Evolutionary conservation across 2,329 filamentous ascomycete genomes (phyloP).

Genomic region (Aureobasidium sp.): DNA sequence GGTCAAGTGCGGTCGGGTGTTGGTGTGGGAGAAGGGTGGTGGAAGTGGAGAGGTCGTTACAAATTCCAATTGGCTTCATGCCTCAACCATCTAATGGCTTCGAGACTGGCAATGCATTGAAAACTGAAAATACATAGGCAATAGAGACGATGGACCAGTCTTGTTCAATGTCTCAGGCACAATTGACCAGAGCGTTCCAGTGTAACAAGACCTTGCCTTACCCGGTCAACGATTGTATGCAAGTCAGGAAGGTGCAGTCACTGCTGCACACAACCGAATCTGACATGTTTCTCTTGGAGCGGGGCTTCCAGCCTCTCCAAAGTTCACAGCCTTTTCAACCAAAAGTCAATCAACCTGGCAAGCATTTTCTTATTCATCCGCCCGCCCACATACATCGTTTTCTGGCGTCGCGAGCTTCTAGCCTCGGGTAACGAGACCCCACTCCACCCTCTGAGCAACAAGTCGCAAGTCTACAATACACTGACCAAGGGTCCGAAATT

Average conservation of each 20-base stretch:
- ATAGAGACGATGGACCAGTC: slow-evolving; percentile 7
- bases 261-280: background rate
- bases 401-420: background rate
- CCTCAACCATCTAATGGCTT: slow-evolving; percentile 8
- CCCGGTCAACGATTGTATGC: background rate
- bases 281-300: background rate
- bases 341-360: background rate
- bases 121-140: background rate
- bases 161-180: slow-evolving; percentile 3
- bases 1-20: background rate
- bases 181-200: slow-evolving; percentile 1
- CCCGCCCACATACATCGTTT: background rate
- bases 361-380: background rate
- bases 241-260: background rate
- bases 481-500: background rate
- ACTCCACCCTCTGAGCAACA: background rate
- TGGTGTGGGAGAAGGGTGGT: background rate
- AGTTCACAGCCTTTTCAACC: background rate
- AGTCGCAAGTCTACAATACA: background rate
- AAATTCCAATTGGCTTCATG: slow-evolving; percentile 13
- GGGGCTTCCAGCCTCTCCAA: background rate
- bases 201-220: slow-evolving; percentile 2
- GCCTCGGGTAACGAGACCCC: background rate
- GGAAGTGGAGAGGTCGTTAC: slow-evolving; percentile 4
- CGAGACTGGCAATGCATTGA: background rate